Percentiles rank a stretch among this genome's conserved stretches.
Conservation (phyloP, 805 yeast species). For the Millerozyma acaciae region DNA sequence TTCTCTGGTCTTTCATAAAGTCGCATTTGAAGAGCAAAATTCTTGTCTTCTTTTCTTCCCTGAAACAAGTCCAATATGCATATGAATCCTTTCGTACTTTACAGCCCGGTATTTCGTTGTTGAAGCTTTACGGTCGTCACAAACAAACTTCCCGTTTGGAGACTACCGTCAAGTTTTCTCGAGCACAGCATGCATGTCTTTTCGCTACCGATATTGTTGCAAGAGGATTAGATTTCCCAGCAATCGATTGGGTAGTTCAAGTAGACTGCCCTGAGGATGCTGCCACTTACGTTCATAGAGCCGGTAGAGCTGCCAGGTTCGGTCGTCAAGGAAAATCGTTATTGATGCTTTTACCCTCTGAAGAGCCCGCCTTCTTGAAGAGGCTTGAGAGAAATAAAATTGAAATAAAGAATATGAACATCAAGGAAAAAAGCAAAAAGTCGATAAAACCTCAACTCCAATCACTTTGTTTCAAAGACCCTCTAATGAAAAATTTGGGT, state of each 20-base stretch:
- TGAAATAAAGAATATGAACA: conserved; percentile 66
- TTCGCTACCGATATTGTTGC: conserved; percentile 92
- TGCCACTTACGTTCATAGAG: conserved; percentile 87
- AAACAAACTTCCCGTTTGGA: conserved; percentile 87
- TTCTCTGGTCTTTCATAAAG: conserved; percentile 80
- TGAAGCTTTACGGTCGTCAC: conserved; percentile 86
- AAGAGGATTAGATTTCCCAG: conserved; percentile 88
- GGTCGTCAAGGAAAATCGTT: conserved; percentile 82
- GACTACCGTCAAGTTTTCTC: conserved; percentile 71
- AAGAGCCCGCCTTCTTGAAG: conserved; percentile 70
- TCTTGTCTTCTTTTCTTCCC: conserved; percentile 79
- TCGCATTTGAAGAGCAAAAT: conserved; percentile 78
- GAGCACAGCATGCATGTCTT: conserved; percentile 74
- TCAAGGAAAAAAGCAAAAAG: conserved; percentile 69
- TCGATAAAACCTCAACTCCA: conserved; percentile 81
- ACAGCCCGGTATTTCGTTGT: conserved; percentile 87
- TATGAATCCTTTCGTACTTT: conserved; percentile 82
- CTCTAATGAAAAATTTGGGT: conserved; percentile 87
- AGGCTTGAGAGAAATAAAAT: conserved; percentile 61
- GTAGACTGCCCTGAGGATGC: conserved; percentile 88
- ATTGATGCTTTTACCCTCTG: conserved; percentile 78
- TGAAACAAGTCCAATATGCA: conserved; percentile 86
- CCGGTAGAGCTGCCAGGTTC: conserved; percentile 85
- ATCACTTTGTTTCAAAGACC: conserved; percentile 85
- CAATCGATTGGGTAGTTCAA: conserved; percentile 93